These are phyloP conservation scores for Calonectria crousiana DNA, from an alignment of 2,329 filamentous ascomycete species.

Conservation along the genomic window DNA sequence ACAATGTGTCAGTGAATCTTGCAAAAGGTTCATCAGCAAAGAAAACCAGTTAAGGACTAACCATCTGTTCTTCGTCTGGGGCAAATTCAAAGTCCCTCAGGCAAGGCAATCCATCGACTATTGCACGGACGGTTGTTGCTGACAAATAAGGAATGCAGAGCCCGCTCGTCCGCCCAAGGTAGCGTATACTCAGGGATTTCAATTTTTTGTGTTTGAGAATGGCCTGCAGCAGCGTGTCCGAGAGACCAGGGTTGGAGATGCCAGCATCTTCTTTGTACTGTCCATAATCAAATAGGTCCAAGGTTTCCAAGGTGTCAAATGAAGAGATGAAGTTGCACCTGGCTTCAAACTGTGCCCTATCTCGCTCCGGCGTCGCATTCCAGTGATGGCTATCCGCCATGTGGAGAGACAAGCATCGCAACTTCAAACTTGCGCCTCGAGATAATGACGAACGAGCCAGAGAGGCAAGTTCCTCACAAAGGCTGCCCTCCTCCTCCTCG, in stretches of 20 bases:
- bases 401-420: slow-evolving; percentile 11
- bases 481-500: accelerated
- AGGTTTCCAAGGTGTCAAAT: slow-evolving; percentile 29
- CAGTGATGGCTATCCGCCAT: not conserved
- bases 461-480: slow-evolving; percentile 14
- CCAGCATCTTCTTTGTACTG: not conserved
- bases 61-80: slow-evolving; percentile 16
- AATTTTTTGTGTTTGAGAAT: slow-evolving; percentile 35
- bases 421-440: not conserved
- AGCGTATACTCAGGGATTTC: slow-evolving; percentile 19
- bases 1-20: not conserved
- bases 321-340: slow-evolving; percentile 27
- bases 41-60: not conserved
- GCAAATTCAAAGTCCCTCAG: slow-evolving; percentile 28
- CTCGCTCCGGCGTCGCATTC: not conserved
- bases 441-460: not conserved
- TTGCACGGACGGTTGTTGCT: slow-evolving; percentile 10
- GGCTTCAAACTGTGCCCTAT: not conserved
- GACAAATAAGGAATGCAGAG: slow-evolving; percentile 25
- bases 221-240: slow-evolving; percentile 18
- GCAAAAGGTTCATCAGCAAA: not conserved
- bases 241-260: slow-evolving; percentile 15
- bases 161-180: not conserved
- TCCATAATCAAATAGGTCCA: slow-evolving; percentile 16
- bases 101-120: slow-evolving; percentile 26